These are phyloP conservation scores for Clonostachys rosea DNA, from an alignment of 2,329 filamentous ascomycete species.

Conservation along the genomic window DNA sequence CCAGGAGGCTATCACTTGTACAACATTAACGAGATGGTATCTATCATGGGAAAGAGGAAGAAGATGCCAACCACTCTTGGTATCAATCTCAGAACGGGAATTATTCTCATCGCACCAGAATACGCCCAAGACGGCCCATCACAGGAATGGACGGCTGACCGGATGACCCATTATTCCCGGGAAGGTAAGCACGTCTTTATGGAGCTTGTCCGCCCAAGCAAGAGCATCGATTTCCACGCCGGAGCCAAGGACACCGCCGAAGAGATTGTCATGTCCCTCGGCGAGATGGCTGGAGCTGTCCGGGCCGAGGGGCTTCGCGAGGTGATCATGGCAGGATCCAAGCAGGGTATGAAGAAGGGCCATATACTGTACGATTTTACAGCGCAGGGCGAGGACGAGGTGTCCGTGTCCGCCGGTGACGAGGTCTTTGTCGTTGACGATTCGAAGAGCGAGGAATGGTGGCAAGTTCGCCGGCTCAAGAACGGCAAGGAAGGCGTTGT, in stretches of 20 bases:
- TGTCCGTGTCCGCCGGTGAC: constrained; percentile 84
- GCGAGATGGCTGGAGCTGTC: constrained; percentile 82
- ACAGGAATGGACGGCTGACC: constrained; percentile 91
- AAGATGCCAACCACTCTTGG: constrained; percentile 97
- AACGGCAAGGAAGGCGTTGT: constrained; percentile 95
- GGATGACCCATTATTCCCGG: constrained; percentile 94
- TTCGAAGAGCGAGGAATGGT: constrained; percentile 94
- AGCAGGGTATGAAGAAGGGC: constrained; percentile 71
- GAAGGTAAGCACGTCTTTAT: constrained; percentile 98
- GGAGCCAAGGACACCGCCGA: constrained; percentile 95
- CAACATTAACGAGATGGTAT: constrained; percentile 96
- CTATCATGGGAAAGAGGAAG: constrained; percentile 94
- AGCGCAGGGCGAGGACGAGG: constrained; percentile 94
- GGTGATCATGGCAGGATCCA: constrained; percentile 75
- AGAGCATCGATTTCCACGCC: constrained; percentile 94
- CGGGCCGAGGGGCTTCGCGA: constrained; percentile 81
- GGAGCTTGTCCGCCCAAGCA: constrained; percentile 86
- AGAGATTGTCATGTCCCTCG: constrained; percentile 84
- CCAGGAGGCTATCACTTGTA: constrained; percentile 89
- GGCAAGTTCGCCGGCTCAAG: constrained; percentile 86
- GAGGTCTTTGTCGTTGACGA: constrained; percentile 91
- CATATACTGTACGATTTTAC: constrained; percentile 91
- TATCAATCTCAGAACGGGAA: constrained; percentile 84
- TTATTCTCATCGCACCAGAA: constrained; percentile 87
- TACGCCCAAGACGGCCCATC: constrained; percentile 76